phyloP scores from a whole-genome alignment of 805 yeast species.

The Blastobotrys mokoenaii region DNA sequence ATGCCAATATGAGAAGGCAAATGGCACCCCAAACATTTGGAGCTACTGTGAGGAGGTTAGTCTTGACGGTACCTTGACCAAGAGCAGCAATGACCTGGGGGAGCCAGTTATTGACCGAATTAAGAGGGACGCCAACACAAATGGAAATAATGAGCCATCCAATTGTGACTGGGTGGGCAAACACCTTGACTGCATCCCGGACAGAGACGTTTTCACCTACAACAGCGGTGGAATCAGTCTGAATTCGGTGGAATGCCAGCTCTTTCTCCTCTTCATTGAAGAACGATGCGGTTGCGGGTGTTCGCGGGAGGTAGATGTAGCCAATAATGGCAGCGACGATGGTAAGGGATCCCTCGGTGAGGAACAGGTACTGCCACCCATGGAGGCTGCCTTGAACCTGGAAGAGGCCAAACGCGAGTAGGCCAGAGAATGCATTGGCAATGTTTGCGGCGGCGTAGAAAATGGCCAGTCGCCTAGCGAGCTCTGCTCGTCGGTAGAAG shows the following conservation, averaged over 20 bases:
- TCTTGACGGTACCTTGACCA: slow-evolving; percentile 58
- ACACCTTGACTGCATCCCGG: slow-evolving; percentile 36
- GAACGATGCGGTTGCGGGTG: slow-evolving; percentile 30
- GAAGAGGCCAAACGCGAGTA: slow-evolving; percentile 44
- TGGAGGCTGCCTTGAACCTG: slow-evolving; percentile 33
- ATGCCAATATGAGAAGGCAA: slow-evolving; percentile 32
- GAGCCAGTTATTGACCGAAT: slow-evolving; percentile 42
- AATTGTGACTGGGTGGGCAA: slow-evolving; percentile 37
- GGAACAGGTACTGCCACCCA: slow-evolving; percentile 43
- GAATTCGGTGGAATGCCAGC: slow-evolving; percentile 40
- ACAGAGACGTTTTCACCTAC: slow-evolving; percentile 31
- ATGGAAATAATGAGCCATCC: slow-evolving; percentile 40
- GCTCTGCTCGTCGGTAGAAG: slow-evolving; percentile 40
- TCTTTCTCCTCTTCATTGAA: slow-evolving; percentile 35
- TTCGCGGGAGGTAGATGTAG: slow-evolving; percentile 32
- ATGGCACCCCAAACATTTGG: slow-evolving; percentile 43
- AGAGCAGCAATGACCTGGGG: slow-evolving; percentile 47
- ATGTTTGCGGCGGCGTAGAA: slow-evolving; percentile 46
- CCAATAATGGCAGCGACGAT: slow-evolving; percentile 31
- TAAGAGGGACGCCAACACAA: slow-evolving; percentile 41
- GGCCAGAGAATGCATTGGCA: slow-evolving; percentile 52
- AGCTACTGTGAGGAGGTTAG: slow-evolving; percentile 57
- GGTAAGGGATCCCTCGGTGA: slow-evolving; percentile 39
- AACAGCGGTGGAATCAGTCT: slow-evolving; percentile 39
- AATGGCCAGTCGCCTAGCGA: slow-evolving; percentile 40